Base-by-base conservation (phyloP, 2,329 filamentous ascomycete genomes). In the Pseudogymnoascus sp. region DNA sequence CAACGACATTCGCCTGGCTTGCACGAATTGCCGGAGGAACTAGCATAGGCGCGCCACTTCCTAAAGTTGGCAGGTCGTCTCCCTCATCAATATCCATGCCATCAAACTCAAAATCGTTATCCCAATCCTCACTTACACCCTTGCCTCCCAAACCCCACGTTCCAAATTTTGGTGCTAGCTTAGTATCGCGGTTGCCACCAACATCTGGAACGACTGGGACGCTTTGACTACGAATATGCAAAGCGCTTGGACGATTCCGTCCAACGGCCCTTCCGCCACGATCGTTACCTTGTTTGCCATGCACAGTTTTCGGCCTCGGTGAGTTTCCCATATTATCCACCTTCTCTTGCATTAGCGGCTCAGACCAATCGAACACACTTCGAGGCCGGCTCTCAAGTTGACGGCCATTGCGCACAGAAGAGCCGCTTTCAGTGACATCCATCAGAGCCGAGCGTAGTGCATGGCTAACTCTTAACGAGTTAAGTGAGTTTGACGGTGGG, bases 51-150 rank as follows among this genome's bases (percentile, higher is more conserved):
- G 73, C 74, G 26, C 74, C 73, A 28, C 72, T 74, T 35, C 74
- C 75, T 38, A 74, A 72, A n/a, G 74, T 74, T 4, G 66, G 72
- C 37, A 75, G 70, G 46, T 76, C 78, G 33, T 80, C 73, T 28
- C 76, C 74, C 37, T 73, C 82, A 11, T 72, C 70, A 12, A 72
- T 70, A 41, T 71, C 68, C 41, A 65, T 77, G 19, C 60, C 67
- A 8, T 74, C 72, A 72, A 93, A 93, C 65, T 93, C 89, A 69
- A 96, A 95, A 73, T 96, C 91, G 66, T 93, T 89, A 69, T 93
- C 91, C 91, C 91, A 96, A 71, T 95, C 90, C 72, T 96, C 91
- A 65, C 88, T 93, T 10, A 87, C 87, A 14, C 85, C 88, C 74
- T 93, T 93, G 66, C 85, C 87, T n/a, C 88, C 86, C 43, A 91